phyloP scores from a whole-genome alignment of 140 eudicot species.

The Anethum foeniculum region DNA sequence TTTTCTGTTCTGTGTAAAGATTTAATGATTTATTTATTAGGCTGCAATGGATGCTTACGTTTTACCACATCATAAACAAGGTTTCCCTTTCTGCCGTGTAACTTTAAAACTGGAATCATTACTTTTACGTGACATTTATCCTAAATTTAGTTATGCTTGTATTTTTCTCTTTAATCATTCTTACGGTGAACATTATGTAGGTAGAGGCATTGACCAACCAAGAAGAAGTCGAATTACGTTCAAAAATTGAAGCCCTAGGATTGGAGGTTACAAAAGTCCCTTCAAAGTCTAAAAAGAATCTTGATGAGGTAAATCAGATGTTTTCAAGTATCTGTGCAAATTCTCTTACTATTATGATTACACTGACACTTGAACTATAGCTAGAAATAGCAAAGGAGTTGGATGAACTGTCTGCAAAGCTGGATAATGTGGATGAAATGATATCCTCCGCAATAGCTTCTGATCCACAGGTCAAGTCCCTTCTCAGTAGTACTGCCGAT shows the following conservation, averaged over 20 bases:
- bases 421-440: slow-evolving; percentile 83
- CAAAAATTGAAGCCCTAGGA: slow-evolving; percentile 81
- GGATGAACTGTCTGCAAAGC: slow-evolving; percentile 75
- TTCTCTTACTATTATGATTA: not conserved
- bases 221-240: slow-evolving; percentile 97
- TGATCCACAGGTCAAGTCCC: slow-evolving; percentile 74
- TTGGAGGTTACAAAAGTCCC: slow-evolving; percentile 82
- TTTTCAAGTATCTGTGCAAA: not conserved
- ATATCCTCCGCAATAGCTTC: slow-evolving; percentile 66
- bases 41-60: not conserved
- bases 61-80: not conserved
- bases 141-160: not conserved
- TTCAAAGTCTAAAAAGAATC: slow-evolving; percentile 49
- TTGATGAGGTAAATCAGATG: slow-evolving; percentile 56
- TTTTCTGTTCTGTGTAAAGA: not conserved
- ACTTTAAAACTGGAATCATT: not conserved
- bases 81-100: not conserved
- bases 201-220: slow-evolving; percentile 79
- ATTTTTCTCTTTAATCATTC: not conserved
- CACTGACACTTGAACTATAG: slow-evolving; percentile 17
- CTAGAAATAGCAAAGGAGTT: slow-evolving; percentile 72
- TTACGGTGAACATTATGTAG: slow-evolving; percentile 23
- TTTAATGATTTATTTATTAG: not conserved
- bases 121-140: not conserved
- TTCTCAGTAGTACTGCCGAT: slow-evolving; percentile 86